Evolutionary conservation across 2,329 filamentous ascomycete genomes (phyloP).

Genomic region (Colletotrichum sp.): DNA sequence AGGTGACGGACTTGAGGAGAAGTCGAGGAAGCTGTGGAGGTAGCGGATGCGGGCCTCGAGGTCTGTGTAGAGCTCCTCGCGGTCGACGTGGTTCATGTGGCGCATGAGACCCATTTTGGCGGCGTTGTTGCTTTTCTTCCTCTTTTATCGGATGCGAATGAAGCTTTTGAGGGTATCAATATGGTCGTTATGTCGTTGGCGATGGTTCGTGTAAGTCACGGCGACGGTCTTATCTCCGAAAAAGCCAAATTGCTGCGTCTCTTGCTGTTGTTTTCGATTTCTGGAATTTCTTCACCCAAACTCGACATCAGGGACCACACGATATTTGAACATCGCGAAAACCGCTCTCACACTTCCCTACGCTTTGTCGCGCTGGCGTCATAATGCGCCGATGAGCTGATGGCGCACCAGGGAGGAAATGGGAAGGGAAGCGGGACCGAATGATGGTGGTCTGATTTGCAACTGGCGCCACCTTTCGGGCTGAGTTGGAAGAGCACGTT

Average conservation of each 20-base stretch:
- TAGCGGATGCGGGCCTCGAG: constrained; percentile 74
- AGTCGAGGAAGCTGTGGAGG: constrained; percentile 78
- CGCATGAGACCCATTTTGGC: constrained; percentile 15
- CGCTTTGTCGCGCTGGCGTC: background rate
- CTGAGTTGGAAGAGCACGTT: background rate
- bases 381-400: constrained; percentile 12
- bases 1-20: constrained; percentile 65
- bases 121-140: background rate
- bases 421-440: background rate
- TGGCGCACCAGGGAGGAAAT: background rate
- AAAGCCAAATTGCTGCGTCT: background rate
- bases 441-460: constrained; percentile 20
- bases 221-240: background rate
- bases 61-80: constrained; percentile 73
- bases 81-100: constrained; percentile 65
- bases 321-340: constrained; percentile 8
- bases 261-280: rapidly evolving
- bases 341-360: background rate
- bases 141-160: background rate
- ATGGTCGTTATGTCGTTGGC: background rate
- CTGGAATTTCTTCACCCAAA: background rate
- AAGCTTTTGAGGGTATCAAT: background rate
- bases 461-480: constrained; percentile 3
- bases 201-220: background rate
- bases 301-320: background rate